Evolutionary conservation across 2,329 filamentous ascomycete genomes (phyloP).

Genomic region (Trichoderma sp.): DNA sequence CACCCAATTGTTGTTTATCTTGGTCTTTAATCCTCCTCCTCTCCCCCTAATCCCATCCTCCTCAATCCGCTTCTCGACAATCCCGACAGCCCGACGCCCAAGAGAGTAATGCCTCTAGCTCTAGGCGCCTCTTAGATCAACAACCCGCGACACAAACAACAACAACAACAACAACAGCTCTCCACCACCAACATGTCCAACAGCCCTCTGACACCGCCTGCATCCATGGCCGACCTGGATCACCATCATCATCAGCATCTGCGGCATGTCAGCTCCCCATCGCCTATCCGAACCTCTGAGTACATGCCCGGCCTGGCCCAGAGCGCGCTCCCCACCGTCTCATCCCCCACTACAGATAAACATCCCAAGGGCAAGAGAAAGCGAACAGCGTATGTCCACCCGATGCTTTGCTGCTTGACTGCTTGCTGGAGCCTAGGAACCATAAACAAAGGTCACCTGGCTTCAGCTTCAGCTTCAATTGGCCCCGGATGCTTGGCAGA

Average conservation of each 20-base stretch:
- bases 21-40: constrained; percentile 2
- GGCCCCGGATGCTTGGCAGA: neutral
- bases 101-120: constrained; percentile 13
- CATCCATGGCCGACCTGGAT: constrained; percentile 31
- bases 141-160: neutral
- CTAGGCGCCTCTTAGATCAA: constrained; percentile 17
- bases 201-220: constrained; percentile 27
- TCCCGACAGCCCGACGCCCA: neutral
- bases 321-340: constrained; percentile 26
- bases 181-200: constrained; percentile 27
- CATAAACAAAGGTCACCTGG: constrained; percentile 20
- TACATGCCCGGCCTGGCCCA: constrained; percentile 15
- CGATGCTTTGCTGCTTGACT: neutral
- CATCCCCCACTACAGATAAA: constrained; percentile 37
- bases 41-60: neutral
- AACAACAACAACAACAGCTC: neutral
- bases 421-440: constrained; percentile 24
- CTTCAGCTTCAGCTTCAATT: neutral
- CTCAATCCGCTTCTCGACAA: constrained; percentile 8
- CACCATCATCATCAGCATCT: constrained; percentile 23
- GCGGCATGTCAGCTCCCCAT: constrained; percentile 24
- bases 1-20: neutral
- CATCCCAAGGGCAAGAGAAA: constrained; percentile 65
- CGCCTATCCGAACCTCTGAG: constrained; percentile 26
- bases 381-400: constrained; percentile 59